Evolutionary conservation across 2,329 filamentous ascomycete genomes (phyloP).

Genomic region (Colletotrichum ledebouriae): DNA sequence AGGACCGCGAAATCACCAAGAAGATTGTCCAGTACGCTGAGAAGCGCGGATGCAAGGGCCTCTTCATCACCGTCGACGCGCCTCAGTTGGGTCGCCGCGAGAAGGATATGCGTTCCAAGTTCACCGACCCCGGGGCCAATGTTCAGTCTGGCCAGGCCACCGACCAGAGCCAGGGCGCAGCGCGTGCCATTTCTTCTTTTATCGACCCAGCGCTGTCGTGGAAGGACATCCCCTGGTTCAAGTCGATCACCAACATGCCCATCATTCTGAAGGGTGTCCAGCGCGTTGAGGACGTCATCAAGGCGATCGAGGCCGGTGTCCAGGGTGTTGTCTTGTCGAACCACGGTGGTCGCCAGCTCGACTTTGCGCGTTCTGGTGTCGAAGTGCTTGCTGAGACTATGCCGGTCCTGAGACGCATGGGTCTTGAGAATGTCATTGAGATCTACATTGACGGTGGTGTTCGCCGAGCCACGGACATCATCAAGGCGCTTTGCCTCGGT

Average conservation of each 20-base stretch:
- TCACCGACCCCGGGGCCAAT: conserved; percentile 83
- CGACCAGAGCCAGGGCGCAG: conserved; percentile 91
- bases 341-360: conserved; percentile 94
- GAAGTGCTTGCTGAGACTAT: conserved; percentile 95
- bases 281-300: conserved; percentile 92
- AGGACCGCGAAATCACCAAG: conserved; percentile 90
- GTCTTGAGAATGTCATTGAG: conserved; percentile 83
- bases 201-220: conserved; percentile 95
- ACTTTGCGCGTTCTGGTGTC: conserved; percentile 89
- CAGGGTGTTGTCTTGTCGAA: conserved; percentile 95
- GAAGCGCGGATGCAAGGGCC: conserved; percentile 88
- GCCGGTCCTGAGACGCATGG: conserved; percentile 82
- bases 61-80: conserved; percentile 99
- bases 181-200: conserved; percentile 94
- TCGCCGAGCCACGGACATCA: conserved; percentile 90
- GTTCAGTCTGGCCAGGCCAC: conserved; percentile 83
- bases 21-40: conserved; percentile 94
- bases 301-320: conserved; percentile 84
- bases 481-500: conserved; percentile 94
- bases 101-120: conserved; percentile 98
- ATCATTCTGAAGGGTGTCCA: conserved; percentile 98
- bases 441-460: conserved; percentile 93
- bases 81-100: conserved; percentile 94
- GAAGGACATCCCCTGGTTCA: conserved; percentile 96
- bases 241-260: conserved; percentile 90